Evolutionary conservation across 257 asterid species (phyloP), one percentile per base, ranked within the genome.

Genomic region (Anisodus acutangulus): DNA sequence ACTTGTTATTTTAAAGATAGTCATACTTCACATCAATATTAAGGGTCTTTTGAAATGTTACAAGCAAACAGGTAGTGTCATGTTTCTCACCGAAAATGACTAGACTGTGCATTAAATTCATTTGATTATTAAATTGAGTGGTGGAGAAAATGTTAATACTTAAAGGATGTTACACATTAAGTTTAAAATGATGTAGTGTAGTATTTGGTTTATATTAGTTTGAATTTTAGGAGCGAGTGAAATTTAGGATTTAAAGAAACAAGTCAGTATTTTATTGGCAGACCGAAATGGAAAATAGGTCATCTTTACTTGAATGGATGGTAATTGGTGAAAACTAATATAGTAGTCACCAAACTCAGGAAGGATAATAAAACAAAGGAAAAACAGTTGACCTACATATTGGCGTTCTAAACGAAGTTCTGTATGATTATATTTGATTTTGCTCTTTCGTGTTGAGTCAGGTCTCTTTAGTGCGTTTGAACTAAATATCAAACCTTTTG

Each of bases 281-380:
- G 62, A 76, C 45, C 45, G 12, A 74, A 76, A 8, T 26, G 81
- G 45, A 76, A 49, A 76, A 15, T 76, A 76, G 63, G 45, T 76
- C 63, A 76, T 51, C 60, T 22, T 76, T 76, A 22, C 81, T 51
- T 76, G 81, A 62, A 76, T 15, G 81, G 62, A 51, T 76, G 22
- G 62, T 51, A 76, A 26, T 74, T 74, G 62, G 16, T 74, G 81
- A 49, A 45, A 43, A 72, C 10, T 71, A 71, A 71, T 45, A 9
- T 71, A n/a, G 80, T 71, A 71, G 58, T 71, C 17, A 47, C 39
- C n/a, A 71, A 71, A 45, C 80, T 72, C 47, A 69, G 13, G 78
- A 69, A 69, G 78, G 54, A 39, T 69, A 49, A 69, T 69, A 41
- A 8, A 69, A 41, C 54, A 16, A 41, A 15, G 78, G 66, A 17